Evolutionary conservation across 192 early-diverging fungal species (phyloP).

Genomic region (Gryganskiella cystojenkinii): DNA sequence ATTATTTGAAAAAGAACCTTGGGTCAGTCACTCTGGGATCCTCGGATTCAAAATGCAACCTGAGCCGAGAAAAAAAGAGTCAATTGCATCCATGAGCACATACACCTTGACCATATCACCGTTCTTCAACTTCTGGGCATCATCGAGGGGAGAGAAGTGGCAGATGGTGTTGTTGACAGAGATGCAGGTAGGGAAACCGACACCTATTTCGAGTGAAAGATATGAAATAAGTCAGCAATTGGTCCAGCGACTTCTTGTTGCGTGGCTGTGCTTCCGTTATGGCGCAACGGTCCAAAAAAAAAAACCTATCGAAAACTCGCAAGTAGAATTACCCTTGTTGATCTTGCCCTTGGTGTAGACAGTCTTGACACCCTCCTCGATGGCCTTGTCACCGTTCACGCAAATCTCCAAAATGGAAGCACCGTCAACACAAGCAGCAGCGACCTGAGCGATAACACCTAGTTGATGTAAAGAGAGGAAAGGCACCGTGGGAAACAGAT

Average conservation of each 20-base stretch:
- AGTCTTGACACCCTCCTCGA: slow-evolving; percentile 80
- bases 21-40: too few species aligned
- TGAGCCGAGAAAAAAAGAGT: too few species aligned
- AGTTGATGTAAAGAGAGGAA: slow-evolving; percentile 49
- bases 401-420: slow-evolving; percentile 90
- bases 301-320: background rate
- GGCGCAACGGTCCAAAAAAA: too few species aligned
- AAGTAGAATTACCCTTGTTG: slow-evolving; percentile 66
- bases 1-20: slow-evolving; percentile 4
- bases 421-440: slow-evolving; percentile 77
- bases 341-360: slow-evolving; percentile 86
- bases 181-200: slow-evolving; percentile 90
- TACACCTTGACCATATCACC: slow-evolving; percentile 94
- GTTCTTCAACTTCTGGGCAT: slow-evolving; percentile 66
- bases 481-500: slow-evolving; percentile 38
- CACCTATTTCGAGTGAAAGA: slow-evolving; percentile 56
- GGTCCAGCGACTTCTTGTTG: too few species aligned
- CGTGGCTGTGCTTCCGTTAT: too few species aligned
- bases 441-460: slow-evolving; percentile 78
- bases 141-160: slow-evolving; percentile 87
- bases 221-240: background rate
- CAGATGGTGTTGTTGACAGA: slow-evolving; percentile 86
- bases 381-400: slow-evolving; percentile 85
- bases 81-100: slow-evolving; percentile 19
- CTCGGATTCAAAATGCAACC: too few species aligned